phyloP scores from a whole-genome alignment of 192 early-diverging fungal genomes.

The Mortierella hygrophila region DNA sequence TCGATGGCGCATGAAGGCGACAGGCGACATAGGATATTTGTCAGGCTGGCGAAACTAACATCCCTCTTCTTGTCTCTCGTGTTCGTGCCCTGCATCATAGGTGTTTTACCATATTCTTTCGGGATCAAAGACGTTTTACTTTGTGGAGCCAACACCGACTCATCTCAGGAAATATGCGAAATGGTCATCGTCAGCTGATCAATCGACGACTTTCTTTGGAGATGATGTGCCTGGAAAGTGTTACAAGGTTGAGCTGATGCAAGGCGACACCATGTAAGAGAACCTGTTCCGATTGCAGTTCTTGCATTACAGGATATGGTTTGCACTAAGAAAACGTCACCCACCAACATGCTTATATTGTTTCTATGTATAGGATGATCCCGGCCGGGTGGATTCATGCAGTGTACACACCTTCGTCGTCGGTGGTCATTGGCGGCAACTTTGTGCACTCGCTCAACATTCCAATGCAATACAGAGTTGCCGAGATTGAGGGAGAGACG shows the following conservation, averaged over 20 bases:
- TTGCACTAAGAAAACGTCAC: background rate
- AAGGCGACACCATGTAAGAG: conserved; percentile 89
- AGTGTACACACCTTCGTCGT: conserved; percentile 88
- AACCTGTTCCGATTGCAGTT: too few relatives aligned
- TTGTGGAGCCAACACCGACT: conserved; percentile 84
- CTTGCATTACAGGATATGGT: background rate
- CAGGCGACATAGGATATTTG: too few relatives aligned
- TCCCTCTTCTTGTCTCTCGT: background rate
- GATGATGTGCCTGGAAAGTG: conserved; percentile 85
- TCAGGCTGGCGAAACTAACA: background rate
- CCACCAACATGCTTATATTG: background rate
- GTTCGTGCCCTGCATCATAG: conserved; percentile 65
- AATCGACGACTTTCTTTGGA: conserved; percentile 82
- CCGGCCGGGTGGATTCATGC: conserved; percentile 98
- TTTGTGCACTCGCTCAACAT: conserved; percentile 89
- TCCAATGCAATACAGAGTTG: conserved; percentile 75
- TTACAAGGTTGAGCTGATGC: conserved; percentile 77
- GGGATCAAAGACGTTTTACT: conserved; percentile 91
- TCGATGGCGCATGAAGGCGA: background rate
- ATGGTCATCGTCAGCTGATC: conserved; percentile 92
- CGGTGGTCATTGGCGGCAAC: conserved; percentile 95
- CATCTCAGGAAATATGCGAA: conserved; percentile 92
- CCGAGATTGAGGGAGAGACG: conserved; percentile 84
- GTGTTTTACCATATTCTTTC: conserved; percentile 93
- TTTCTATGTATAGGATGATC: conserved; percentile 74